Evolutionary conservation across 2,329 filamentous ascomycete genomes (phyloP).

Genomic region (Penicillium sp.): DNA sequence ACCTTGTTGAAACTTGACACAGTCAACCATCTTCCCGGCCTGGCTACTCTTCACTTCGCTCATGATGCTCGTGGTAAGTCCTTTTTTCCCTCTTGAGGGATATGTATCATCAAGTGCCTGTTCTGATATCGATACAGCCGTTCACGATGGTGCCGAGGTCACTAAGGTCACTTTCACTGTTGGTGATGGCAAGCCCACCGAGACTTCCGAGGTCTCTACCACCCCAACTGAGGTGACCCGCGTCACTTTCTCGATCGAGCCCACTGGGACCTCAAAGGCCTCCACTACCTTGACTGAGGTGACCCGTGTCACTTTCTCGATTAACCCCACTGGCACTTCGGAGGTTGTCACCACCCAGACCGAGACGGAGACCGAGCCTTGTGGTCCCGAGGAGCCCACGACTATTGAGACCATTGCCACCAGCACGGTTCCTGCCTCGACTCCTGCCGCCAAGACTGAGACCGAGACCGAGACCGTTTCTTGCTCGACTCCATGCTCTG

Average conservation of each 20-base stretch:
- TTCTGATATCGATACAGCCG: not conserved
- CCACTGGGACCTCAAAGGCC: not conserved
- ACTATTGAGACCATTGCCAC: not conserved
- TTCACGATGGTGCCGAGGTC: not conserved
- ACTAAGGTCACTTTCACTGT: not conserved
- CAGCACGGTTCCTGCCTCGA: not conserved
- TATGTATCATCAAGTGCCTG: not conserved
- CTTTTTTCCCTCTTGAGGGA: too few relatives aligned
- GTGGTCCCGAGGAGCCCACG: not conserved
- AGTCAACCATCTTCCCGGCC: slow-evolving; percentile 4
- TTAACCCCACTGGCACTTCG: not conserved
- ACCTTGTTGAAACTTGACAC: not conserved
- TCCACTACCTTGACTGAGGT: not conserved
- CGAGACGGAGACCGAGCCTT: not conserved
- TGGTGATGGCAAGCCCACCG: not conserved
- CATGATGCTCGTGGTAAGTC: slow-evolving; percentile 9
- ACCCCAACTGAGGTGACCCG: not conserved
- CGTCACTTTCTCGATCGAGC: not conserved
- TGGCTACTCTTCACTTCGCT: slow-evolving; percentile 1
- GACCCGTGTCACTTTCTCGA: not conserved
- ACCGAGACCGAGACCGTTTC: too few relatives aligned
- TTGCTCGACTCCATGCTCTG: too few relatives aligned
- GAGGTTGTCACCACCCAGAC: not conserved
- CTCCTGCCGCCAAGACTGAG: not conserved
- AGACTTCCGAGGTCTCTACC: not conserved